These are phyloP conservation scores for Calvatia gigantea DNA, from an alignment of 768 basidiomycete species.

Conservation along the genomic window DNA sequence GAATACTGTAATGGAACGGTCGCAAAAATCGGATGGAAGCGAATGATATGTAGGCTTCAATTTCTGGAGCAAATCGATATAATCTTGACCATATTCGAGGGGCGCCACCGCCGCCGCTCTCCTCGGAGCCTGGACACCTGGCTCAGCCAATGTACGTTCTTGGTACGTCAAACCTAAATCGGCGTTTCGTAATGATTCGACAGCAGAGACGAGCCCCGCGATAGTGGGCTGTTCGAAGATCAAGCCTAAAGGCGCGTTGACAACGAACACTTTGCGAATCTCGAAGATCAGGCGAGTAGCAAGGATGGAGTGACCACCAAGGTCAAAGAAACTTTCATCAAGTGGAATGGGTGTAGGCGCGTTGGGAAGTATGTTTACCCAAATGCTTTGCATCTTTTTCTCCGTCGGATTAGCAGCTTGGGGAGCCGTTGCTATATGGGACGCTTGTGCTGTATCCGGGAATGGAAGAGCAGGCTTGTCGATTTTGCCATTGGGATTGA, in stretches of 20 bases:
- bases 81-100: conserved; percentile 80
- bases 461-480: conserved; percentile 98
- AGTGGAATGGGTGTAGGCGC: conserved; percentile 74
- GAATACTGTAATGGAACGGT: conserved; percentile 71
- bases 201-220: conserved; percentile 64
- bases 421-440: conserved; percentile 37
- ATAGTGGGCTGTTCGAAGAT: conserved; percentile 93
- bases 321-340: conserved; percentile 96
- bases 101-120: conserved; percentile 26
- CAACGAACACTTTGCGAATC: conserved; percentile 86
- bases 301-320: conserved; percentile 97
- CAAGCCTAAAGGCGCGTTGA: conserved; percentile 87
- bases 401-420: conserved; percentile 61
- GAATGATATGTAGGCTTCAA: conserved; percentile 61
- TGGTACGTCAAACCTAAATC: conserved; percentile 65
- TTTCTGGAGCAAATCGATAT: conserved; percentile 52
- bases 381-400: conserved; percentile 78
- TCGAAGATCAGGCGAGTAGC: conserved; percentile 97
- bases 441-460: conserved; percentile 87
- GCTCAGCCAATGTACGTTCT: not conserved
- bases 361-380: conserved; percentile 77
- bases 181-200: conserved; percentile 71
- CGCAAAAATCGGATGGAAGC: conserved; percentile 52
- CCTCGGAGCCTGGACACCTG: conserved; percentile 9
- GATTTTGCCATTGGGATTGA: conserved; percentile 98